Evolutionary conservation across 495 filamentous ascomycete genomes (phyloP).

Genomic region (Parathielavia hyrcaniae): DNA sequence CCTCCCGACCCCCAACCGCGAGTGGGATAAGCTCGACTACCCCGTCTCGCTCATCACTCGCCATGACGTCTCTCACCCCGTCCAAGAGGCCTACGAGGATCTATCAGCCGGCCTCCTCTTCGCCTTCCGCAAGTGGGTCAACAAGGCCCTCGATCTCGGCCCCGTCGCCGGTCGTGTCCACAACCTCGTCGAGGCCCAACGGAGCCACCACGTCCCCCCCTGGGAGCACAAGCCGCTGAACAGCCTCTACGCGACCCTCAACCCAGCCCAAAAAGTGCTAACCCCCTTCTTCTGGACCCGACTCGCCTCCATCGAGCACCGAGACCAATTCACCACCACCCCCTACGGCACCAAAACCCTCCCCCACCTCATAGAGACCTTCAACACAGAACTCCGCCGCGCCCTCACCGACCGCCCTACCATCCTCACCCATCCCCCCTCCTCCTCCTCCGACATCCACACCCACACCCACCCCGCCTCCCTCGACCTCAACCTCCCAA

Average conservation of each 20-base stretch:
- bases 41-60: background rate
- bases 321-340: background rate
- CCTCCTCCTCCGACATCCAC: background rate
- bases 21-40: slow-evolving; percentile 22
- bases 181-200: slow-evolving; percentile 20
- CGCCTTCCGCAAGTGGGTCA: slow-evolving; percentile 14
- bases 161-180: background rate
- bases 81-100: slow-evolving; percentile 39
- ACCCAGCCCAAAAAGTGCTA: slow-evolving; percentile 26
- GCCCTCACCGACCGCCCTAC: background rate
- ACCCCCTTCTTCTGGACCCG: slow-evolving; percentile 33
- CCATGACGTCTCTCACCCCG: slow-evolving; percentile 24
- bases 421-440: background rate
- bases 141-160: slow-evolving; percentile 8
- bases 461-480: background rate
- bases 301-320: background rate
- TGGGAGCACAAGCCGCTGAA: slow-evolving; percentile 5
- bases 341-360: background rate
- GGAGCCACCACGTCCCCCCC: slow-evolving; percentile 30
- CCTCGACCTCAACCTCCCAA: background rate
- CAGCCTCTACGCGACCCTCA: slow-evolving; percentile 21
- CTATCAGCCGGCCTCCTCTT: slow-evolving; percentile 20
- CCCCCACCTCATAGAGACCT: background rate
- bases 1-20: slow-evolving; percentile 1
- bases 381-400: background rate